Percentiles rank a stretch among this genome's conserved stretches.
phyloP scores from a whole-genome alignment of 1,284 basidiomycete genomes.

The Marasmius fiardii region DNA sequence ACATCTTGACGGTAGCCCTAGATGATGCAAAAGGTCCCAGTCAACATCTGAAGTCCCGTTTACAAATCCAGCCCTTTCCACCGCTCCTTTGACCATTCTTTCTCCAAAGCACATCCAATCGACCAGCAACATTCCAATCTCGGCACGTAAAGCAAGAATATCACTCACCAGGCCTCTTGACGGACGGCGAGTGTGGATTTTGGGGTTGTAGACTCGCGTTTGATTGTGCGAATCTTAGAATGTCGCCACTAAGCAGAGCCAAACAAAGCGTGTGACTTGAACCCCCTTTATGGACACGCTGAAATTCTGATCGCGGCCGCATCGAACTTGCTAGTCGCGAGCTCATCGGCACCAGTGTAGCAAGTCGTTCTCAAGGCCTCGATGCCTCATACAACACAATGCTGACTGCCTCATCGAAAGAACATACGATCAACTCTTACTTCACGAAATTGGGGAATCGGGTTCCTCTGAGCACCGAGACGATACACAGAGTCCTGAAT shows the following conservation, averaged over 20 bases:
- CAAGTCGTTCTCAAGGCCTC: too few species aligned
- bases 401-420: too few species aligned
- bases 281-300: background rate
- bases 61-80: conserved; percentile 40
- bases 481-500: too few species aligned
- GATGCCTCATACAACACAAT: too few species aligned
- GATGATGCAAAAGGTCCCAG: conserved; percentile 21
- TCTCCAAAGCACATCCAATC: conserved; percentile 16
- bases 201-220: background rate
- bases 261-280: conserved; percentile 3
- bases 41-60: conserved; percentile 32
- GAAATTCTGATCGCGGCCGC: background rate
- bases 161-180: conserved; percentile 13
- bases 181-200: conserved; percentile 3
- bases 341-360: too few species aligned
- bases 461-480: too few species aligned
- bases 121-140: background rate
- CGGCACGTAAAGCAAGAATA: background rate
- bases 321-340: too few species aligned
- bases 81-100: conserved; percentile 28
- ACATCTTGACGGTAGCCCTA: conserved; percentile 57
- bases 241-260: background rate
- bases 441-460: too few species aligned
- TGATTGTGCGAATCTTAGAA: background rate
- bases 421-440: too few species aligned